phyloP scores from a whole-genome alignment of 345 rosid genomes.

The Linum tenue region DNA sequence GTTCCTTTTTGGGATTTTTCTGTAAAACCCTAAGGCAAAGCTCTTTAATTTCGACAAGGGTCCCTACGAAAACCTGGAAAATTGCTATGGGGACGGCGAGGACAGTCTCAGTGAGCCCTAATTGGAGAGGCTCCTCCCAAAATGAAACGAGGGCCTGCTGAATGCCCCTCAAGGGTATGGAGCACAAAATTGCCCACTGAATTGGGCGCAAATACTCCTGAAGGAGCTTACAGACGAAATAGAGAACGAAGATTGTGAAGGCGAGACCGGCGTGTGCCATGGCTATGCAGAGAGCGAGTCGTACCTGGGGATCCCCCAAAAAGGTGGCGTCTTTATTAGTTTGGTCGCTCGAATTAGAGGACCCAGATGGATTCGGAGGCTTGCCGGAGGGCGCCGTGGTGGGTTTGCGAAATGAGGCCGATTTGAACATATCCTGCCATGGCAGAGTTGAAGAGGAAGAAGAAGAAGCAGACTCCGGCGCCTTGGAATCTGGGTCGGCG shows the following conservation, averaged over 20 bases:
- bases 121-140: slow-evolving; percentile 69
- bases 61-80: slow-evolving; percentile 57
- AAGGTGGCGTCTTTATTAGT: slow-evolving; percentile 21
- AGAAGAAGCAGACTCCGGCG: slow-evolving; percentile 8
- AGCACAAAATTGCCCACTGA: slow-evolving; percentile 92
- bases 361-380: slow-evolving; percentile 4
- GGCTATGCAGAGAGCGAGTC: slow-evolving; percentile 88
- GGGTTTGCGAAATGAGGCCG: slow-evolving; percentile 67
- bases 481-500: slow-evolving; percentile 41
- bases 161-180: slow-evolving; percentile 84
- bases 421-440: slow-evolving; percentile 95
- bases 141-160: slow-evolving; percentile 76
- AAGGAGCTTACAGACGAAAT: slow-evolving; percentile 59
- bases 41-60: slow-evolving; percentile 67
- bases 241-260: slow-evolving; percentile 50
- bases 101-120: slow-evolving; percentile 85
- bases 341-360: slow-evolving; percentile 13
- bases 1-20: slow-evolving; percentile 26
- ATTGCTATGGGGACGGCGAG: slow-evolving; percentile 78
- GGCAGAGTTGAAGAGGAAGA: slow-evolving; percentile 35
- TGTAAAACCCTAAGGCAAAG: slow-evolving; percentile 41
- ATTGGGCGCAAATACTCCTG: slow-evolving; percentile 82
- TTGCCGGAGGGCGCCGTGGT: slow-evolving; percentile 29
- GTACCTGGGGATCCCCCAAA: slow-evolving; percentile 64
- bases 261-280: slow-evolving; percentile 98